These are phyloP conservation scores for Clitoria ternatea DNA, from an alignment of 306 rosid genomes.

Conservation along the genomic window DNA sequence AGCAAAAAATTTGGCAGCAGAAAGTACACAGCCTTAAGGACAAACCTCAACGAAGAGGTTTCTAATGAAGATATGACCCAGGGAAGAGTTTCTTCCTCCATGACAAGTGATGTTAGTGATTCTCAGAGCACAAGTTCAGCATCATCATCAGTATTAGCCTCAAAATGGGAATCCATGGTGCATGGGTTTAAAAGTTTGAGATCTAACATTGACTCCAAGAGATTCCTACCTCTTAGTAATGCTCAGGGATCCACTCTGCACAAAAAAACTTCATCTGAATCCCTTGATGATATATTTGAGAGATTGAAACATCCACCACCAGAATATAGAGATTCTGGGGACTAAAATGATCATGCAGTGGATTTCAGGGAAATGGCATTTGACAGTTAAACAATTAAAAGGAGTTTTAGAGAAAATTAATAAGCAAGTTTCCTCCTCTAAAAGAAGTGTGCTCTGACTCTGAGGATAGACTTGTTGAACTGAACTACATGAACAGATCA, in stretches of 20 bases:
- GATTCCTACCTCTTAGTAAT: slow-evolving; percentile 54
- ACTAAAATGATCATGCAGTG: slow-evolving; percentile 34
- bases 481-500: background rate
- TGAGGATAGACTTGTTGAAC: background rate
- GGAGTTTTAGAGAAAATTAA: background rate
- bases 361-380: slow-evolving; percentile 29
- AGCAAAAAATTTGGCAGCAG: slow-evolving; percentile 49
- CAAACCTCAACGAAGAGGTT: slow-evolving; percentile 40
- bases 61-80: slow-evolving; percentile 30
- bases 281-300: slow-evolving; percentile 88
- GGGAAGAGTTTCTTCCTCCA: slow-evolving; percentile 43
- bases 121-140: slow-evolving; percentile 19
- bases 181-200: slow-evolving; percentile 58
- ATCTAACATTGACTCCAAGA: slow-evolving; percentile 58
- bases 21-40: slow-evolving; percentile 56
- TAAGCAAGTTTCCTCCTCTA: background rate
- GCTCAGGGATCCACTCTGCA: slow-evolving; percentile 35
- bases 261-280: slow-evolving; percentile 51
- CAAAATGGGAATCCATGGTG: slow-evolving; percentile 81
- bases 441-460: background rate
- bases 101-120: slow-evolving; percentile 35
- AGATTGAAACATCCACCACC: slow-evolving; percentile 59
- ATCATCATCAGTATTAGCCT: slow-evolving; percentile 45
- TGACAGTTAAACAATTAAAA: slow-evolving; percentile 12
- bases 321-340: slow-evolving; percentile 33